Base-by-base conservation (phyloP, 306 rosid genomes). In the Acacia acuminata region DNA sequence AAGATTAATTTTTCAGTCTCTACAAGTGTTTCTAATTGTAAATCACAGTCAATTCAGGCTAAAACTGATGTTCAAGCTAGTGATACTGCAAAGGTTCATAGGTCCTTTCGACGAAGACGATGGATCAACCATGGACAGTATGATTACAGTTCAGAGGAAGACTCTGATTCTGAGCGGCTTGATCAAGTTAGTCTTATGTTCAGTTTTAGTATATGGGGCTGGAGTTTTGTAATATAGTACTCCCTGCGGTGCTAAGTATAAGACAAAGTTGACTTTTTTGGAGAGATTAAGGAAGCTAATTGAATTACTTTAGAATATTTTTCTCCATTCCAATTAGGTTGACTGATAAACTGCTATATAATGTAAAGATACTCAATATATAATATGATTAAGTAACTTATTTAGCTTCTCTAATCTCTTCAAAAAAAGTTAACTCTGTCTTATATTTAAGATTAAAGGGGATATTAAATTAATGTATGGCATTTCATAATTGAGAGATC, bases 51-150 rank as follows among this genome's bases (percentile, higher is more conserved):
- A 75, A 86, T 82, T 86, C 89, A 86, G 80, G 85, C 86, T 67
- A 96, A 87, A 78, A 82, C 84, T 74, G 81, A 83, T 51, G 86
- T 47, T 69, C 86, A 88, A 48, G 75, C 61, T 65, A 36, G 77
- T 74, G 93, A 85, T 82, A 82, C 74, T 87, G 84, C 85, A 77
- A 91, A 90, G 90, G 67, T 86, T 88, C 82, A 85, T 53, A 91
- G 98, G 88, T 68, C 98, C 64, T 85, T 89, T 32, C 91, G 97
- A 38, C 91, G 90, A 64, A 92, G 91, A 82, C 94, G 90, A 12
- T 86, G 86, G 88, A 84, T 89, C 78, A 96, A 92, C 86, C 77
- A 91, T 79, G 91, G 91, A 81, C 88, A 32, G 75, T 70, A 86
- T 53, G 89, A 85, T 84, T 74, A 85, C 66, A 42, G 83, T 84